Evolutionary conservation across 1,284 basidiomycete genomes (phyloP).

Genomic region (Apiotrichum sp.): DNA sequence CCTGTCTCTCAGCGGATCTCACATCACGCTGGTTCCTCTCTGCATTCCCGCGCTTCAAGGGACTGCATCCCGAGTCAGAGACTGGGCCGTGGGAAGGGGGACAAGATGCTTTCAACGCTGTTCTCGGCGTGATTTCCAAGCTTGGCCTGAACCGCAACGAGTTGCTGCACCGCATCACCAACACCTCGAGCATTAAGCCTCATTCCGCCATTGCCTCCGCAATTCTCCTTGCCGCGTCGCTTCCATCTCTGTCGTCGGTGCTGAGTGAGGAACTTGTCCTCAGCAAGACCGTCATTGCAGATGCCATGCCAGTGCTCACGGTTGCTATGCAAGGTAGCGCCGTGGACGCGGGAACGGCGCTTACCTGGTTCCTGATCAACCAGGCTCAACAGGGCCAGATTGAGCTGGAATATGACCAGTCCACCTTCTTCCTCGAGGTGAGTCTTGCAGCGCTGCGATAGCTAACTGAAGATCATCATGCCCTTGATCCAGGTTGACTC

Average conservation of each 20-base stretch:
- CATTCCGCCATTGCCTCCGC: constrained; percentile 27
- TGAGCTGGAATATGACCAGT: constrained; percentile 22
- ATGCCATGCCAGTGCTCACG: constrained; percentile 29
- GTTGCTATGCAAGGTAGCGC: constrained; percentile 14
- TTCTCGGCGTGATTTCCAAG: background rate
- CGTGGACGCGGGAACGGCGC: constrained; percentile 24
- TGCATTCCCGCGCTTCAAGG: constrained; percentile 23
- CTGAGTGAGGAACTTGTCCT: constrained; percentile 1
- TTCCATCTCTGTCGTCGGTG: constrained; percentile 2
- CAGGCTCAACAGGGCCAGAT: constrained; percentile 1
- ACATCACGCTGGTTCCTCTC: constrained; percentile 30
- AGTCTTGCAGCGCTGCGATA: constrained; percentile 1
- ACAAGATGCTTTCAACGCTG: constrained; percentile 12
- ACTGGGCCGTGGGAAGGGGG: constrained; percentile 9
- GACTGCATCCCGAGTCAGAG: constrained; percentile 11
- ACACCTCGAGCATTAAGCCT: constrained; percentile 14
- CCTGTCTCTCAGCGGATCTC: constrained; percentile 20
- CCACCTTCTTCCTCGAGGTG: constrained; percentile 33
- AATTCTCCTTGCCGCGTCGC: constrained; percentile 21
- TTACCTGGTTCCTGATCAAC: constrained; percentile 19
- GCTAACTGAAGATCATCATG: constrained; percentile 20
- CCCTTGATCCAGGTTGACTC: constrained; percentile 29
- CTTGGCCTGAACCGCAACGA: constrained; percentile 16
- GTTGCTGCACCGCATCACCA: constrained; percentile 21
- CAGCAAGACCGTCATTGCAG: constrained; percentile 13